Base-by-base conservation (phyloP, 495 filamentous ascomycete genomes). In the Recurvomyces mirabilis region DNA sequence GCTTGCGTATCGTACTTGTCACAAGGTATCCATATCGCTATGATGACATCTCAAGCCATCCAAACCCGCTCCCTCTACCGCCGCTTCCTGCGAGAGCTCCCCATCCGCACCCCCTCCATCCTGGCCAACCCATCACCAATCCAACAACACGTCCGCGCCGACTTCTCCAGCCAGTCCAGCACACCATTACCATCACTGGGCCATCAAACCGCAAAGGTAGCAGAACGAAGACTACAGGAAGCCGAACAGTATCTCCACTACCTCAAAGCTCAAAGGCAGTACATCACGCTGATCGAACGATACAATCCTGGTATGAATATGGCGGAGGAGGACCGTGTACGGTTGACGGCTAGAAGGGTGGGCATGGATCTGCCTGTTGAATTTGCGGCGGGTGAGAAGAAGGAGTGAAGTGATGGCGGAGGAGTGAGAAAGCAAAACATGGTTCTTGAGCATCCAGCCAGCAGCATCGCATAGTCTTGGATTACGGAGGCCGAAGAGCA, bases 231-330 rank as follows among this genome's bases (percentile, higher is more conserved):
- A 41, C 31, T 76, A 34, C 72, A 78, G 26, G 71, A 81, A 49
- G 82, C 74, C 0, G 75, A 84, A 43, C 86, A 98, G 63, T 72
- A 84, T 46, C 63, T 86, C 22, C 73, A 77, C 42, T 96, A 93
- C 60, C 69, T 85, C 2, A 73, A 74, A 39, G 83, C 89, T 26
- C 91, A 98, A 64, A 68, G 88, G 14, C 73, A 73, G 61, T 94
- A 96, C 56, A 71, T 73, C 5, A 77, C 73, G 30, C 62, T 95
- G 26, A 48, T 96, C 19, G 89, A 94, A 60, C 71, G 86, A 54
- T 98, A 96, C 64, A 98, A 96, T 59, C 87, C 88, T 5, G 84
- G 86, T 5, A 81, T 87, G 76, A 66, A 65, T 35, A 78, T 89
- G 76, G 77, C 80, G 53, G 79, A 91, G 63, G 85, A 93, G 64